Base-by-base conservation (phyloP, 208 protist genomes). In the Wallacemonas sp. region DNA sequence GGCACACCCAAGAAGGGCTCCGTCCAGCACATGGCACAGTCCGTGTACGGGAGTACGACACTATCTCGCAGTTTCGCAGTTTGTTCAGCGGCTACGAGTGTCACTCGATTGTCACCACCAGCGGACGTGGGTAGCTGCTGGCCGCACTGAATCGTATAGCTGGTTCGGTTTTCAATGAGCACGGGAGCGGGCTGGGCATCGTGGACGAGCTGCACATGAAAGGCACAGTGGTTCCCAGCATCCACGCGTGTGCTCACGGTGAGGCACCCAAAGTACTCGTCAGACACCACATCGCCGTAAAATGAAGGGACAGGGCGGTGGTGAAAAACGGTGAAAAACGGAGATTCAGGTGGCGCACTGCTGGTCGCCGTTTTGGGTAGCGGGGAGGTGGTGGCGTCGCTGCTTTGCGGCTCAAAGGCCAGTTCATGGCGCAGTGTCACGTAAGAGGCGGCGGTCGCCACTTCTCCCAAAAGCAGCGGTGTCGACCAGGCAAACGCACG, bases 101-200 rank as follows among this genome's bases (percentile, higher is more conserved):
- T 30, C 4, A n/a, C n/a, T n/a, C n/a, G n/a, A n/a, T n/a, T 45
- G 4, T 39, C 24, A 2, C 31, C 41, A 22, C 22, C 36, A 41
- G 17, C 33, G 5, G 33, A 6, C 27, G 54, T 1, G 8, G 69
- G 66, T 38, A 72, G 34, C n/a, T 61, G 28, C 14, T 75, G 65
- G 45, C 63, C 62, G 61, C 66, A 78, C 68, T 81, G 75, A 24
- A 81, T 36, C 0, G 33, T 54, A 19, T 70, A 59, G 12, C 41
- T 21, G n/a, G 80, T 86, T 33, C 80, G 70, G 63, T 86, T 86
- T 59, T 86, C 80, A 5, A 86, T 49, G 46, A 80, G 59, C 8
- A 86, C 34, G 1, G 80, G 75, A 5, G 71, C 61, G 15, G 36
- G 38, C 2, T 39, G 34, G 2, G 19, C 8, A 9, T 49, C 54